Conservation (phyloP, 805 yeast species). For the Millerozyma acaciae region DNA sequence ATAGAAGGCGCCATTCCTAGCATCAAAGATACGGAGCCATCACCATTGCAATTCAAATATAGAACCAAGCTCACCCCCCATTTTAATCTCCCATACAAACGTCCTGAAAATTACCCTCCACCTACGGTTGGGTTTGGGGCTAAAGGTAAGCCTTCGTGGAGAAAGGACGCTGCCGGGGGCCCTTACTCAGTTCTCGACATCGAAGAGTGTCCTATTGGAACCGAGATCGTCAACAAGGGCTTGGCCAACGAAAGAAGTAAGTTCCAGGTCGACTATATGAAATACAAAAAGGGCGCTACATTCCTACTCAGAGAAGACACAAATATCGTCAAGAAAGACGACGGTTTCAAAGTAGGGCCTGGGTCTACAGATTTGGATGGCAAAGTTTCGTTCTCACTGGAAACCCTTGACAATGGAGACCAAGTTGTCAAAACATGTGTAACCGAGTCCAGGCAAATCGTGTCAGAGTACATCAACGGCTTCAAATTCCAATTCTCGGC, state of each 20-base stretch:
- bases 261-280: constrained; percentile 45
- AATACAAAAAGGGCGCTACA: constrained; percentile 77
- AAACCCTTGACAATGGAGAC: constrained; percentile 21
- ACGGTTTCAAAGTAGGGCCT: constrained; percentile 18
- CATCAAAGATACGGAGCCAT: constrained; percentile 60
- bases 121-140: constrained; percentile 90
- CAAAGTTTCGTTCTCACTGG: constrained; percentile 23
- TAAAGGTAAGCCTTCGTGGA: constrained; percentile 75
- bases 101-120: constrained; percentile 30
- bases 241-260: constrained; percentile 62
- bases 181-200: constrained; percentile 70
- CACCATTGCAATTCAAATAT: constrained; percentile 74
- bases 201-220: constrained; percentile 91
- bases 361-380: constrained; percentile 46
- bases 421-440: constrained; percentile 64
- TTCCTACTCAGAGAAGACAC: constrained; percentile 79
- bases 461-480: constrained; percentile 72
- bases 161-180: constrained; percentile 54
- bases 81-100: constrained; percentile 69
- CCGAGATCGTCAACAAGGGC: constrained; percentile 71
- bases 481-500: constrained; percentile 84
- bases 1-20: constrained; percentile 48
- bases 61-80: constrained; percentile 96
- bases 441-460: constrained; percentile 73
- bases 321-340: constrained; percentile 29